phyloP scores from a whole-genome alignment of 164 flowering plant species.

The Stephania cephalantha region DNA sequence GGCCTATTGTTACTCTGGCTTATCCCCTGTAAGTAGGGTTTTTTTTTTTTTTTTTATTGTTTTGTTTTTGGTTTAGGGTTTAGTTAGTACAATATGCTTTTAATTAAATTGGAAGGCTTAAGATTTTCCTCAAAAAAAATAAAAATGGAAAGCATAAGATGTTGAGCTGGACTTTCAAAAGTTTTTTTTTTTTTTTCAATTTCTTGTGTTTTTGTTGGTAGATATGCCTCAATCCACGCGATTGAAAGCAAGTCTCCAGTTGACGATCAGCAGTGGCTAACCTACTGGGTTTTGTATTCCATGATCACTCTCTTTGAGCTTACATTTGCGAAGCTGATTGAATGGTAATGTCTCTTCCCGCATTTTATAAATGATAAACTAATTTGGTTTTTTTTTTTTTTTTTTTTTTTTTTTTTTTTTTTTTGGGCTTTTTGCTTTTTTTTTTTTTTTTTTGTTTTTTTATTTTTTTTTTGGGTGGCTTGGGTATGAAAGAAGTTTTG shows the following conservation, averaged over 20 bases:
- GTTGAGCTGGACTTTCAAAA: not conserved
- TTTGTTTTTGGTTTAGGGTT: not conserved
- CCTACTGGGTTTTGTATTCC: conserved; percentile 34
- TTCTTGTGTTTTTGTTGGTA: conserved; percentile 20
- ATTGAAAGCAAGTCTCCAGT: conserved; percentile 65
- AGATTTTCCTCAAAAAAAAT: no score
- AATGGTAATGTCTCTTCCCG: conserved; percentile 40
- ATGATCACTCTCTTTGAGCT: conserved; percentile 80
- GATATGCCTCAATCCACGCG: conserved; percentile 83
- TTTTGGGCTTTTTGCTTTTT: no score
- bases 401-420: no score
- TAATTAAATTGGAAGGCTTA: no score
- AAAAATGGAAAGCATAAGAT: no score
- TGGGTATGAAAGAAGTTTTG: no score
- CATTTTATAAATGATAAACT: not conserved
- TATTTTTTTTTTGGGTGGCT: no score
- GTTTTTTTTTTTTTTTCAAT: not conserved
- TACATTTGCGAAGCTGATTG: conserved; percentile 61
- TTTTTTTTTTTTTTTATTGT: not conserved
- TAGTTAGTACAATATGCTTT: not conserved
- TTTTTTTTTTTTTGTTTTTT: no score
- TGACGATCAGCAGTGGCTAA: conserved; percentile 92
- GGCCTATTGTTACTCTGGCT: conserved; percentile 77
- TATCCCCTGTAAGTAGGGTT: conserved; percentile 74
- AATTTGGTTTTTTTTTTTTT: no score